phyloP scores from a whole-genome alignment of 2,329 filamentous ascomycete genomes.

The Triangularia setosa region DNA sequence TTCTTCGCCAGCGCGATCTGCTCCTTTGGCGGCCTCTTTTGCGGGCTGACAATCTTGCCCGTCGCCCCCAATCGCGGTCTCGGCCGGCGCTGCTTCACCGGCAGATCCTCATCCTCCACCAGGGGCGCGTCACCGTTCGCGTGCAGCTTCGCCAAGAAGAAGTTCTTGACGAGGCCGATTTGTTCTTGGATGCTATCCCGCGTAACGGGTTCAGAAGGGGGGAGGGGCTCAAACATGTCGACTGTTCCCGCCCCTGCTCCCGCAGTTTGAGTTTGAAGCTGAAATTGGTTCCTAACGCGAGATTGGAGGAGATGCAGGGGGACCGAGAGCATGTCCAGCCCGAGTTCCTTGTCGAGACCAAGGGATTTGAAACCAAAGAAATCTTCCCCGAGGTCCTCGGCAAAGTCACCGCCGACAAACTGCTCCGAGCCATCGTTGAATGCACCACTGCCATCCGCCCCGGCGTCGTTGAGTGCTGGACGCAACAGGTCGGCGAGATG shows the following conservation, averaged over 20 bases:
- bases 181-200: conserved; percentile 72
- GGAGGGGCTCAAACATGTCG: conserved; percentile 63
- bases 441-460: conserved; percentile 78
- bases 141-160: conserved; percentile 85
- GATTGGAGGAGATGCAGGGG: conserved; percentile 92
- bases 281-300: conserved; percentile 79
- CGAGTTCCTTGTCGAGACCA: conserved; percentile 86
- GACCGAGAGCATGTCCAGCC: conserved; percentile 80
- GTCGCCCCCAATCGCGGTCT: conserved; percentile 64
- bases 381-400: conserved; percentile 95
- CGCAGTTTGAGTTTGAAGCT: conserved; percentile 66
- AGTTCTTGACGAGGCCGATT: conserved; percentile 84
- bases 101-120: conserved; percentile 91
- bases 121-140: conserved; percentile 78
- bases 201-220: conserved; percentile 72
- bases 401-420: conserved; percentile 94
- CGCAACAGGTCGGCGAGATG: conserved; percentile 91
- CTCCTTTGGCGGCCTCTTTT: conserved; percentile 78
- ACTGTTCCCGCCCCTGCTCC: conserved; percentile 47
- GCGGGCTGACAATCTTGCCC: conserved; percentile 80
- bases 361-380: conserved; percentile 98
- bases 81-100: conserved; percentile 80
- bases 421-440: conserved; percentile 98
- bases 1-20: conserved; percentile 82
- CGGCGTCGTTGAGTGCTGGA: conserved; percentile 77